These are phyloP conservation scores for Mucor velutinosus DNA, from an alignment of 371 early-diverging fungal genomes.

Conservation along the genomic window DNA sequence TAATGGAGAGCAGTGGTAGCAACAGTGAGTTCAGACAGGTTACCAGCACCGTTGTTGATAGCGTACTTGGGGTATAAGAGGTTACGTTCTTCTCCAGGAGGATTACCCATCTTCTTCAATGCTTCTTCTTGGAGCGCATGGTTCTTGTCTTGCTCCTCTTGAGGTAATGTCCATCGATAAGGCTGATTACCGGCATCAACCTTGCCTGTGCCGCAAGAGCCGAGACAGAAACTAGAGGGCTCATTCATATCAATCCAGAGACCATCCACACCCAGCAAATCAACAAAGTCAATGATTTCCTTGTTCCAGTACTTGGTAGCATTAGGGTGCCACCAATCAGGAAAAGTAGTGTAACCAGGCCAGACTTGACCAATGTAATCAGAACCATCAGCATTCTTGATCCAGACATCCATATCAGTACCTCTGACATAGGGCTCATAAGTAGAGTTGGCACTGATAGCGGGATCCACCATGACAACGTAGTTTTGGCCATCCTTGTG, in stretches of 20 bases:
- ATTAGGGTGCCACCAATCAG: conserved; percentile 65
- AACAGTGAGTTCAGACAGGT: conserved; percentile 58
- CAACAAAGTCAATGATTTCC: conserved; percentile 27
- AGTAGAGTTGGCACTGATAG: conserved; percentile 36
- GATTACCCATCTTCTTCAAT: conserved; percentile 26
- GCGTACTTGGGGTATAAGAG: conserved; percentile 39
- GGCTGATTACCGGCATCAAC: conserved; percentile 22
- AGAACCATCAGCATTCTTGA: conserved; percentile 54
- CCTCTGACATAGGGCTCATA: conserved; percentile 54
- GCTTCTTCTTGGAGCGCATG: conserved; percentile 24
- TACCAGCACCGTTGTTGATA: conserved; percentile 37
- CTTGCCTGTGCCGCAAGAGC: conserved; percentile 31
- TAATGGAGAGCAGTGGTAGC: conserved; percentile 60
- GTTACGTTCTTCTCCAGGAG: conserved; percentile 30
- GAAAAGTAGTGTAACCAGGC: conserved; percentile 71
- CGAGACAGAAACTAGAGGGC: conserved; percentile 52
- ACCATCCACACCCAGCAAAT: conserved; percentile 52
- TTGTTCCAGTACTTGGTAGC: conserved; percentile 53
- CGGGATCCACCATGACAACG: conserved; percentile 63
- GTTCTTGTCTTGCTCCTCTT: conserved; percentile 22
- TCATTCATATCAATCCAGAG: conserved; percentile 79
- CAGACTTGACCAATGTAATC: conserved; percentile 61
- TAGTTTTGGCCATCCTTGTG: conserved; percentile 23
- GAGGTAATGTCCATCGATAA: conserved; percentile 29
- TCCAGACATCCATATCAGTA: conserved; percentile 44